A percentile compares a stretch with the other conserved stretches of the same genome.
These are phyloP conservation scores for Colletotrichum simmondsii DNA, from an alignment of 2,329 filamentous ascomycete species.

Conservation along the genomic window DNA sequence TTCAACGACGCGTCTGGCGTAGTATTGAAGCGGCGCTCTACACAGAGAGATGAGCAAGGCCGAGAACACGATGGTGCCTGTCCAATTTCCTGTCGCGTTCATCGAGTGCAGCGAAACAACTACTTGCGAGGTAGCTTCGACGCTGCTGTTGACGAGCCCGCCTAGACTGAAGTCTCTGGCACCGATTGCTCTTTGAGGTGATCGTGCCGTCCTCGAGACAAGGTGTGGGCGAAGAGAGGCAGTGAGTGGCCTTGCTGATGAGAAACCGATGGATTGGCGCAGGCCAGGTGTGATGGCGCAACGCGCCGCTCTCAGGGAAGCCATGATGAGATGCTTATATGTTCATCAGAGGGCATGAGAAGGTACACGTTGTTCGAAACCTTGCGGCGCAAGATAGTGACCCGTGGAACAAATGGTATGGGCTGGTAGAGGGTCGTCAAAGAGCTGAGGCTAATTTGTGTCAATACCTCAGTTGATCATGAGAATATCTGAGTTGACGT, in stretches of 20 bases:
- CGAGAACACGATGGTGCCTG: background rate
- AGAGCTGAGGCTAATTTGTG: background rate
- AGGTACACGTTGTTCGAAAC: background rate
- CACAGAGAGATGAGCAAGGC: background rate
- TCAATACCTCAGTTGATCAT: background rate
- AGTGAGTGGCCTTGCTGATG: constrained; percentile 8
- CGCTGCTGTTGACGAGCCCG: constrained; percentile 30
- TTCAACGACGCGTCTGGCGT: background rate
- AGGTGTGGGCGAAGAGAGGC: constrained; percentile 11
- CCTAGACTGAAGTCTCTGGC: constrained; percentile 44
- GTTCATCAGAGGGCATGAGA: background rate
- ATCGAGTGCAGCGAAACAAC: constrained; percentile 5
- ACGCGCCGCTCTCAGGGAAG: constrained; percentile 19
- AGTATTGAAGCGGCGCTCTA: constrained; percentile 1
- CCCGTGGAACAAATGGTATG: background rate
- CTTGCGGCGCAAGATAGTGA: background rate
- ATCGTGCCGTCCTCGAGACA: background rate
- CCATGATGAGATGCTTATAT: constrained; percentile 1
- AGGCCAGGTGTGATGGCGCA: background rate
- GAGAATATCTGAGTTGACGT: background rate
- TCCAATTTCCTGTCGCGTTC: background rate
- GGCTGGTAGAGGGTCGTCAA: background rate
- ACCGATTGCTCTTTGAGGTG: background rate
- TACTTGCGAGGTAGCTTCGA: constrained; percentile 34
- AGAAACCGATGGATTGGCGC: constrained; percentile 6